phyloP scores from a whole-genome alignment of 2,329 filamentous ascomycete genomes.

The Eutypa lata region DNA sequence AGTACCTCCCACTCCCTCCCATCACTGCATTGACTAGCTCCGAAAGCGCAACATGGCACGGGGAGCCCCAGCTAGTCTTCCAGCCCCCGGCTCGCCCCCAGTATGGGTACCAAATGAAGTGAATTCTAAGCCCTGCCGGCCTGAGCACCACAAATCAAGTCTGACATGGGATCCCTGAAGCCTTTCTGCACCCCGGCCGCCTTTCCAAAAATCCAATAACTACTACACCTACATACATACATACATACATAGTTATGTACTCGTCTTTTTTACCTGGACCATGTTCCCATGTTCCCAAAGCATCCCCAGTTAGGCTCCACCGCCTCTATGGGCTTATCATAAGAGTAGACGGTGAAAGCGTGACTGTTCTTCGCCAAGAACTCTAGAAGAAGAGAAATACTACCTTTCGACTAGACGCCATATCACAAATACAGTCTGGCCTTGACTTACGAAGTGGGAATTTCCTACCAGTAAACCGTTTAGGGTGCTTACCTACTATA shows the following conservation, averaged over 20 bases:
- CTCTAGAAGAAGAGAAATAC: constrained; percentile 15
- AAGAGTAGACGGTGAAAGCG: constrained; percentile 25
- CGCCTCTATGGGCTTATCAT: constrained; percentile 23
- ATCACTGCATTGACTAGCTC: constrained; percentile 13
- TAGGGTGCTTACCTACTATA: constrained; percentile 12
- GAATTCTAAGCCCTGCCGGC: constrained; percentile 28
- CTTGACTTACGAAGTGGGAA: constrained; percentile 6
- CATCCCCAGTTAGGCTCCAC: constrained; percentile 26
- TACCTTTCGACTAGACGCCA: constrained; percentile 13
- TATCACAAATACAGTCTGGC: constrained; percentile 8
- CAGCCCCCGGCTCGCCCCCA: constrained; percentile 9
- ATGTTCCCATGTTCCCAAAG: constrained; percentile 6
- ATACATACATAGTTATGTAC: neutral
- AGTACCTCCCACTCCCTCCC: constrained; percentile 6
- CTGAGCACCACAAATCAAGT: constrained; percentile 20
- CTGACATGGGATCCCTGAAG: constrained; percentile 24
- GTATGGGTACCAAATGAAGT: constrained; percentile 21
- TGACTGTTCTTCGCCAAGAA: constrained; percentile 19
- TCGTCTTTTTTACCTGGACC: neutral
- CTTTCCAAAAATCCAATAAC: constrained; percentile 17
- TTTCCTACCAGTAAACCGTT: constrained; percentile 10
- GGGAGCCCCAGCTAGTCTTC: constrained; percentile 17
- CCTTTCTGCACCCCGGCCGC: constrained; percentile 29
- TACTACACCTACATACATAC: neutral
- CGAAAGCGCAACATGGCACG: constrained; percentile 21